Conservation (phyloP, 2,329 filamentous ascomycete species). For the Botrytis fragariae region DNA sequence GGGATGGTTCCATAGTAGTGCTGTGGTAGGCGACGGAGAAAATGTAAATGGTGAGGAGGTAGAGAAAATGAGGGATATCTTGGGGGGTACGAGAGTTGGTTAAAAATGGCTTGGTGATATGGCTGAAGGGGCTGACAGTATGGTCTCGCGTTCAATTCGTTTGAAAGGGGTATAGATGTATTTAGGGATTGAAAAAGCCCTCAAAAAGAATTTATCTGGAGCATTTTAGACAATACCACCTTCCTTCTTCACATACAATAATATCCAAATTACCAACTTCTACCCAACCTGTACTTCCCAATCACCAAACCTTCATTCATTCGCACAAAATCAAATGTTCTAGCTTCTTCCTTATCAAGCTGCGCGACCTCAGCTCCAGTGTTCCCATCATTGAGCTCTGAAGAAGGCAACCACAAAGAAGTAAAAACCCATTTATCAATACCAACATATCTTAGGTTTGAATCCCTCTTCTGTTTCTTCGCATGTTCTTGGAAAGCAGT, state of each 20-base stretch:
- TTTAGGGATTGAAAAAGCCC: not conserved
- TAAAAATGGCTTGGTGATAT: not conserved
- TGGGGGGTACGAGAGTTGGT: not conserved
- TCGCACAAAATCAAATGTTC: not conserved
- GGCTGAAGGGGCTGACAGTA: not conserved
- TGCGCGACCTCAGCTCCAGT: not conserved
- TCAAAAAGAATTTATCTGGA: not conserved
- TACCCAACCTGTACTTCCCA: not conserved
- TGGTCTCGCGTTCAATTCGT: not conserved
- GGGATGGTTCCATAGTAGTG: slow-evolving; percentile 44
- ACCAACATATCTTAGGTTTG: slow-evolving; percentile 2
- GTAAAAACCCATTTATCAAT: not conserved
- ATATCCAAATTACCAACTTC: not conserved
- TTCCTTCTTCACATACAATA: not conserved
- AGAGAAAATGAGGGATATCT: slow-evolving; percentile 15
- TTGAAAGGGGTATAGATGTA: not conserved
- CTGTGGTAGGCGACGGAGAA: slow-evolving; percentile 39
- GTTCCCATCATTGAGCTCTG: not conserved
- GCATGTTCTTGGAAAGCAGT: not conserved
- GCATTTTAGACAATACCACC: not conserved
- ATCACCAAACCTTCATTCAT: not conserved
- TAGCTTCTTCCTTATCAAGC: not conserved
- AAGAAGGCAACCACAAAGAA: not conserved
- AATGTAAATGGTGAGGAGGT: slow-evolving; percentile 32
- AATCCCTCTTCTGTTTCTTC: not conserved